Conservation (phyloP, 1,139 yeast species). For the Ogataea hybrid region DNA sequence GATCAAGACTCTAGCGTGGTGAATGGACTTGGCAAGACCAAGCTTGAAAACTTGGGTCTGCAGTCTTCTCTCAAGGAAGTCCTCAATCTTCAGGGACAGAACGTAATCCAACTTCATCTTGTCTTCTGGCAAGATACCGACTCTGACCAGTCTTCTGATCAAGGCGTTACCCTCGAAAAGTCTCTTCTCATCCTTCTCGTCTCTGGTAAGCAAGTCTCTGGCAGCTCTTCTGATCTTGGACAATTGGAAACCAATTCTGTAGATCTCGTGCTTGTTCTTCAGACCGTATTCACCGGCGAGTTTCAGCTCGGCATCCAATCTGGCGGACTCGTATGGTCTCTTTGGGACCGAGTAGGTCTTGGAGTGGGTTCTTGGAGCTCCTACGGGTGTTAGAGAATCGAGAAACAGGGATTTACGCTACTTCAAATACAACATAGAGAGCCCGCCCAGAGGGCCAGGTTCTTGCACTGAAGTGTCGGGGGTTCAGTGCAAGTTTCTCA, state of each 20-base stretch:
- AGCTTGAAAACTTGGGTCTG: conserved; percentile 99
- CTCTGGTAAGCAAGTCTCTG: conserved; percentile 99
- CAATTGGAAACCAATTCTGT: conserved; percentile 98
- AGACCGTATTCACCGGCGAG: conserved; percentile 99
- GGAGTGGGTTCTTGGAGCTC: conserved; percentile 99
- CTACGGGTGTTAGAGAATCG: conserved; percentile 35
- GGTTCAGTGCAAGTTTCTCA: conserved; percentile 51
- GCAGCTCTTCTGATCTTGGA: conserved; percentile 99
- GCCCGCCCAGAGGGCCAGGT: conserved; percentile 7
- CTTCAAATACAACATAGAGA: conserved; percentile 12
- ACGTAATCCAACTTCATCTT: conserved; percentile 99
- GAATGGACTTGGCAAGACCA: conserved; percentile 99
- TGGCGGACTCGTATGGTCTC: conserved; percentile 98
- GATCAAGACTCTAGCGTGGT: conserved; percentile 99
- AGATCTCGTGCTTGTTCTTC: conserved; percentile 99
- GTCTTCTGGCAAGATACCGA: conserved; percentile 99
- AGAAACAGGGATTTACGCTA: conserved; percentile 7
- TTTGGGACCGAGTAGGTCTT: conserved; percentile 99
- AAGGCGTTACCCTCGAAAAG: conserved; percentile 99
- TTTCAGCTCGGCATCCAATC: conserved; percentile 98
- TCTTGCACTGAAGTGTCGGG: conserved; percentile 85
- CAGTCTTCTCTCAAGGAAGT: conserved; percentile 99
- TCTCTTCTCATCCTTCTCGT: conserved; percentile 99
- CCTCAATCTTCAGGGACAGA: conserved; percentile 96
- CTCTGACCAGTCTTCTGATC: conserved; percentile 96